Evolutionary conservation across 2,329 filamentous ascomycete species (phyloP).

Genomic region (Rosellinia necatrix): DNA sequence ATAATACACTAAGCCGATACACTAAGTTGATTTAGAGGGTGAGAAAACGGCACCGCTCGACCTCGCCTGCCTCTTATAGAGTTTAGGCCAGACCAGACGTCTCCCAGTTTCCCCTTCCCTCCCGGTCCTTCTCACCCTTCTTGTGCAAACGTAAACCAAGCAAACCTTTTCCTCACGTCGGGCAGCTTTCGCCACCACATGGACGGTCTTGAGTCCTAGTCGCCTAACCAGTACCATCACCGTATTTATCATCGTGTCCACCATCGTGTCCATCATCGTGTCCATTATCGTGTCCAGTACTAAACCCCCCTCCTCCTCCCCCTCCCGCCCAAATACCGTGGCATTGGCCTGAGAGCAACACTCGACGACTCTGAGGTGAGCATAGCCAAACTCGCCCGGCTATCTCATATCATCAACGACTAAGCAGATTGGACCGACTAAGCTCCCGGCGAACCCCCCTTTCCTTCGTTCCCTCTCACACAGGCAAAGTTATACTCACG

Average conservation of each 20-base stretch:
- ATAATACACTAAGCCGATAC: no score
- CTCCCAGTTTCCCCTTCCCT: constrained; percentile 1
- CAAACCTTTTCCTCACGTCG: constrained; percentile 16
- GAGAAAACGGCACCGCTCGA: constrained; percentile 2
- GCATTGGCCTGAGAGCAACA: background rate
- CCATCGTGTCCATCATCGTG: no score
- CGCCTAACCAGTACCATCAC: background rate
- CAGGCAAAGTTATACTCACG: background rate
- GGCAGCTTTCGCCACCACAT: constrained; percentile 7
- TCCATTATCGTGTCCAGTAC: no score
- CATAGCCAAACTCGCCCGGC: background rate
- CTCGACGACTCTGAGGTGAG: constrained; percentile 2
- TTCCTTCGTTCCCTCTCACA: background rate
- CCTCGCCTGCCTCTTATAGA: constrained; percentile 10
- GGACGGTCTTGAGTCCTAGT: constrained; percentile 1
- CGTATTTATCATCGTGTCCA: no score
- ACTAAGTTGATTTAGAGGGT: background rate
- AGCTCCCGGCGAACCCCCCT: background rate
- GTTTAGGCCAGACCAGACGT: background rate
- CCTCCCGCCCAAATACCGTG: no score
- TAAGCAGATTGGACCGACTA: background rate
- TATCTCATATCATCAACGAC: background rate
- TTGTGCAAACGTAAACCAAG: constrained; percentile 1
- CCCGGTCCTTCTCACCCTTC: constrained; percentile 7
- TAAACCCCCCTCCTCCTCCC: no score